Conservation (phyloP, 768 basidiomycete genomes). For the Nidularia sp. region DNA sequence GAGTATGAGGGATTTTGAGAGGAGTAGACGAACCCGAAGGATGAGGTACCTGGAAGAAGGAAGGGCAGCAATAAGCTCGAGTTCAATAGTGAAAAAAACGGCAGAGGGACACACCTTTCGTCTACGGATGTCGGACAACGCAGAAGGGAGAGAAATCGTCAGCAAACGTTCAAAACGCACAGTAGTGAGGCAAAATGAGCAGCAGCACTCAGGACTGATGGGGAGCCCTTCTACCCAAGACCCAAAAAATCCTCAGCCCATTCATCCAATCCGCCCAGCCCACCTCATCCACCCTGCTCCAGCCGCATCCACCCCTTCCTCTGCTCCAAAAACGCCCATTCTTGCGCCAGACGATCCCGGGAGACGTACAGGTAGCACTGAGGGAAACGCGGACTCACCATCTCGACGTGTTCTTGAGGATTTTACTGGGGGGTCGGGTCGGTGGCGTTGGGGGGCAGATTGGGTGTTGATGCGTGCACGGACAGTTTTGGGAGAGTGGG, state of each 20-base stretch:
- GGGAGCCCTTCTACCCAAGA: too few species aligned
- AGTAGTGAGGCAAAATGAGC: conserved; percentile 1
- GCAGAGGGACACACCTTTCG: conserved; percentile 66
- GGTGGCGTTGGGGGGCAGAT: conserved; percentile 8
- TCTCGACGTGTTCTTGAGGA: conserved; percentile 37
- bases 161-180: conserved; percentile 8
- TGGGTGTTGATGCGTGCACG: neutral
- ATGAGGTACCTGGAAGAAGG: conserved; percentile 75
- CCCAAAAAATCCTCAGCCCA: too few species aligned
- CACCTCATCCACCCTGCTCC: conserved; percentile 19
- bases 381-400: conserved; percentile 33
- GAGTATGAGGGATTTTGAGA: neutral
- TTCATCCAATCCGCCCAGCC: neutral
- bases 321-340: conserved; percentile 6
- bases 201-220: neutral
- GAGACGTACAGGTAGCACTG: conserved; percentile 7
- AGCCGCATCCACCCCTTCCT: conserved; percentile 19
- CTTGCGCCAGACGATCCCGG: conserved; percentile 12
- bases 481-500: neutral
- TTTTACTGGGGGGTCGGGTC: conserved; percentile 17
- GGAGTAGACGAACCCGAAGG: conserved; percentile 73
- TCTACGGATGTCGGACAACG: conserved; percentile 40
- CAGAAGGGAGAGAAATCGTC: conserved; percentile 16
- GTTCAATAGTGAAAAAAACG: neutral
- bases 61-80: conserved; percentile 1